Conservation (phyloP, 2,329 filamentous ascomycete genomes). For the Paraphoma sp. region DNA sequence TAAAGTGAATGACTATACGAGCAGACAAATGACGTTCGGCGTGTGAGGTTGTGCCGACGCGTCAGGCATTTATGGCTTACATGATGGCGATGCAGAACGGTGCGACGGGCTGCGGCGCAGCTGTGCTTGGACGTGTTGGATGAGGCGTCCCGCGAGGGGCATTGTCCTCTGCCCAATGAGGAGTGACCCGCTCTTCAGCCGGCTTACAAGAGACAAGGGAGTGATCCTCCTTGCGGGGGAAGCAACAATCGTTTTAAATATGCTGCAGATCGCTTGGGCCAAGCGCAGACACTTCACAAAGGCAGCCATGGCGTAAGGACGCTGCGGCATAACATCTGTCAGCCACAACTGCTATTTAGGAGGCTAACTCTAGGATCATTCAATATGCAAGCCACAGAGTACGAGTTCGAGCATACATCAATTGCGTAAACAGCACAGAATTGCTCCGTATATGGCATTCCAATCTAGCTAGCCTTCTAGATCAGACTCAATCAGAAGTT, state of each 20-base stretch:
- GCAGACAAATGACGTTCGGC: slow-evolving; percentile 7
- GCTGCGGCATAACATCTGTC: too few relatives aligned
- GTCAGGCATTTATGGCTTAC: slow-evolving; percentile 5
- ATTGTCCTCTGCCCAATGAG: not conserved
- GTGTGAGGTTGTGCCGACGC: not conserved
- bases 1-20: slow-evolving; percentile 1
- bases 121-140: not conserved
- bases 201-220: not conserved
- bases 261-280: not conserved
- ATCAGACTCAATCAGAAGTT: slow-evolving; percentile 11
- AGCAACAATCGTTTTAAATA: not conserved
- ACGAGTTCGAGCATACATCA: not conserved
- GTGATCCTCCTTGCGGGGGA: not conserved
- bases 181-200: not conserved
- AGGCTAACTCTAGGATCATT: too few relatives aligned
- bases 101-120: slow-evolving; percentile 3
- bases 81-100: slow-evolving; percentile 1
- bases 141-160: slow-evolving; percentile 1
- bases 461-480: not conserved
- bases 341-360: too few relatives aligned
- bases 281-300: not conserved
- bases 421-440: not conserved
- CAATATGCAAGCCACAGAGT: not conserved
- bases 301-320: not conserved
- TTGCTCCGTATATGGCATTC: too few relatives aligned